phyloP scores from a whole-genome alignment of 345 rosid species.

The Murraya paniculata region DNA sequence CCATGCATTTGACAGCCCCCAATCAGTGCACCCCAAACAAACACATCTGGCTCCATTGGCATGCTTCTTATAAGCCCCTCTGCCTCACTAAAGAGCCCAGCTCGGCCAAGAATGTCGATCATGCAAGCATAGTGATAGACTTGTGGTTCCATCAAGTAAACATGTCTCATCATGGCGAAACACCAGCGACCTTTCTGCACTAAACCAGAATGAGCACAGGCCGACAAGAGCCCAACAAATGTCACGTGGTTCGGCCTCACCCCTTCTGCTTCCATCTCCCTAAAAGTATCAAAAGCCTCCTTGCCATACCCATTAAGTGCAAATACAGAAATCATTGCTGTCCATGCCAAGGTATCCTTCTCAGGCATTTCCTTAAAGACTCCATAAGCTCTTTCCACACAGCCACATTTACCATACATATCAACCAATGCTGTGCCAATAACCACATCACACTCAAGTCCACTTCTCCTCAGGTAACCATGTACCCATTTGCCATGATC shows the following conservation, averaged over 20 bases:
- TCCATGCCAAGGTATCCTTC: conserved; percentile 57
- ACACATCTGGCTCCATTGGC: conserved; percentile 57
- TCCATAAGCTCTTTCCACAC: conserved; percentile 40
- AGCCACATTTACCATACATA: conserved; percentile 70
- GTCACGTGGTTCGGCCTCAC: conserved; percentile 58
- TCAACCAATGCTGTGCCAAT: conserved; percentile 54
- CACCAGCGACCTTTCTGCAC: conserved; percentile 49
- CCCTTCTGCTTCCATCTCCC: conserved; percentile 44
- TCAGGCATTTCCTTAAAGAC: conserved; percentile 43
- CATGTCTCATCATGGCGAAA: conserved; percentile 39
- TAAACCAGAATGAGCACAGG: conserved; percentile 62
- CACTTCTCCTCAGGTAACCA: conserved; percentile 41
- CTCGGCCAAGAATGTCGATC: conserved; percentile 51
- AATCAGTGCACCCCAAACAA: conserved; percentile 61
- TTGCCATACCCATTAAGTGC: conserved; percentile 50
- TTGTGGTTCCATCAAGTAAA: conserved; percentile 44
- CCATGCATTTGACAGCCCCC: conserved; percentile 66
- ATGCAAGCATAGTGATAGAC: conserved; percentile 55
- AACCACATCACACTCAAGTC: conserved; percentile 47
- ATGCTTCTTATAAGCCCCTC: conserved; percentile 41
- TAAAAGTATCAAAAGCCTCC: conserved; percentile 43
- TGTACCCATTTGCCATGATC: conserved; percentile 57
- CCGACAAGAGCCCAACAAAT: conserved; percentile 53
- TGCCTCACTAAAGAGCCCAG: conserved; percentile 53
- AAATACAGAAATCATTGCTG: conserved; percentile 59